Conservation (phyloP, 306 rosid genomes). For the Rubus parviflorus region DNA sequence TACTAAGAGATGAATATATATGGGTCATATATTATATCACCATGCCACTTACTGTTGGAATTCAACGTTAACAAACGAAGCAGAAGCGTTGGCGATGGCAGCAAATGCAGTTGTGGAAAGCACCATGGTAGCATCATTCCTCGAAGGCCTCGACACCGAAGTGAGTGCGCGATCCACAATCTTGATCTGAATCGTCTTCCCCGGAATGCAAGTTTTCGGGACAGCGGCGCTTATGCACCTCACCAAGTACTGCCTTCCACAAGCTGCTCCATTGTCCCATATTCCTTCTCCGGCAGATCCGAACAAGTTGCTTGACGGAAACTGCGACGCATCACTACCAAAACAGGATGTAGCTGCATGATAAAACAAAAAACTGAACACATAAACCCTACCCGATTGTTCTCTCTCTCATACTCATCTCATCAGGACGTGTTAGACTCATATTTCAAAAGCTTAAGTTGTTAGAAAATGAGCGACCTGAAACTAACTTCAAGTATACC, state of each 20-base stretch:
- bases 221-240: slow-evolving; percentile 62
- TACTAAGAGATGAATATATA: not conserved
- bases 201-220: slow-evolving; percentile 50
- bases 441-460: not conserved
- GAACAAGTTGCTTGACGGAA: slow-evolving; percentile 61
- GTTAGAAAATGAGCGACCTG: not conserved
- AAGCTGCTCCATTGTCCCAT: slow-evolving; percentile 93
- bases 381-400: not conserved
- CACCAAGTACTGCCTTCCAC: slow-evolving; percentile 69
- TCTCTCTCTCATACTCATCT: not conserved
- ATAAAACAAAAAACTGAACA: not conserved
- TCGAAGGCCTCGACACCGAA: slow-evolving; percentile 45
- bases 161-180: slow-evolving; percentile 63
- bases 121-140: slow-evolving; percentile 38
- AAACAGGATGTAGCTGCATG: slow-evolving; percentile 58
- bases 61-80: slow-evolving; percentile 54
- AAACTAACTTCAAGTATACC: not conserved
- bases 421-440: not conserved
- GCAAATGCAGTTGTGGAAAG: slow-evolving; percentile 60
- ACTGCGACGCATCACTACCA: slow-evolving; percentile 40
- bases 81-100: slow-evolving; percentile 48
- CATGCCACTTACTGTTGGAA: slow-evolving; percentile 50
- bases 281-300: slow-evolving; percentile 78
- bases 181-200: slow-evolving; percentile 51
- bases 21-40: not conserved